These are phyloP conservation scores for Chytriomyces sp. DNA, from an alignment of 192 early-diverging fungal species.

Conservation along the genomic window DNA sequence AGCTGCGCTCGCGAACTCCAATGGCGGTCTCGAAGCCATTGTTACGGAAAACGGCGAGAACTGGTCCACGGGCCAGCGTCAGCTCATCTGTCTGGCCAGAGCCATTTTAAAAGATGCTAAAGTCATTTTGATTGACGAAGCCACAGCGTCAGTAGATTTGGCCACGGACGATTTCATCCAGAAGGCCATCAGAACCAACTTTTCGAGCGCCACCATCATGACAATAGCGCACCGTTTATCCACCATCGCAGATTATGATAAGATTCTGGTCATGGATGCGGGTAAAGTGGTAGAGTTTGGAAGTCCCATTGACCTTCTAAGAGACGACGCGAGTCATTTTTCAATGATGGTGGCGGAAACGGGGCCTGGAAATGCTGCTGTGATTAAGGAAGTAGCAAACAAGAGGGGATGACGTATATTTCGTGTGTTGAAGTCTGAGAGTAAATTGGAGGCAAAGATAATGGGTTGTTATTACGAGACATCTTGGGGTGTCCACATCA, in stretches of 20 bases:
- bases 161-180: constrained; percentile 34
- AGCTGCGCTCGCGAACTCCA: no score
- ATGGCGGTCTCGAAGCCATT: no score
- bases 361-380: constrained; percentile 44
- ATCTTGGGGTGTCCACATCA: no score
- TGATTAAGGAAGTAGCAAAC: constrained; percentile 15
- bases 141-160: constrained; percentile 29
- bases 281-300: constrained; percentile 71
- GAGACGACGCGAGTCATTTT: constrained; percentile 56
- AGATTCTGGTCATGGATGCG: constrained; percentile 73
- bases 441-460: no score
- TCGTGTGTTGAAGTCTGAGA: no score
- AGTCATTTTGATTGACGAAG: constrained; percentile 71
- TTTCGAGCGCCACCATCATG: constrained; percentile 65
- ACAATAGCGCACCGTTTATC: constrained; percentile 63
- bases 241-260: constrained; percentile 60
- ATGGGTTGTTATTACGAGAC: no score
- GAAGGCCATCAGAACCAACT: constrained; percentile 52
- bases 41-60: constrained; percentile 72
- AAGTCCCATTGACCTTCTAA: constrained; percentile 61
- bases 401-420: no score
- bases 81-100: constrained; percentile 73
- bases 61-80: constrained; percentile 76
- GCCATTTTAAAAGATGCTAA: constrained; percentile 55
- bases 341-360: constrained; percentile 77